Base-by-base conservation (phyloP, 768 basidiomycete genomes). In the Mycena haematopus region DNA sequence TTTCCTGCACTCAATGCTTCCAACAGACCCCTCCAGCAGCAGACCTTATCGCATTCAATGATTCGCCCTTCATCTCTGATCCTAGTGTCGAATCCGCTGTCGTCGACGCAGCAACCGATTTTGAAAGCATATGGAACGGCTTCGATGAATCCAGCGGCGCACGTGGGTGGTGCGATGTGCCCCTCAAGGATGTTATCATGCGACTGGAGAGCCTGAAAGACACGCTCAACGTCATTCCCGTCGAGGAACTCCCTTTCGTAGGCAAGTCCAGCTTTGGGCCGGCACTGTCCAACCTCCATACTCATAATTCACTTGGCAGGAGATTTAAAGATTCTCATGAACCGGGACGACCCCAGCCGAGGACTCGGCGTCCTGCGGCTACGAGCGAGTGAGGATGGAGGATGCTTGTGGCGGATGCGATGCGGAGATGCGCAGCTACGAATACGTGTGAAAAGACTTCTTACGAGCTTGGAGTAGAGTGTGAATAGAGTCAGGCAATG, bases 371-470 rank as follows among this genome's bases (percentile, higher is more conserved):
- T 79, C 14, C 71, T 91, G 33, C 83, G 89, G 35, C 73, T 92
- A 50, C 83, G 80, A 52, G 86, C 85, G 65, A 82, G 82, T 21
- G 87, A 89, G 6, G 91, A 90, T 42, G 86, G 87, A 33, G 83
- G 88, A 29, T 90, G 89, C 69, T 71, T 92, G 49, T 92, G 91
- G 90, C 82, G 86, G 52, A 56, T 91, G 62, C 86, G 88, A 29
- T 84, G 86, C 68, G 77, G 74, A 13, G 81, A 87, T 54, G 69
- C 66, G 17, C 73, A 68, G 17, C 65, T 89, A 63, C 72, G 82
- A 58, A 74, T 65, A 25, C 66, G 75, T 22, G 78, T 90, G 56
- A 84, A 83, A 36, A 33, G 55, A 52, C 46, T 65, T 22, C 54
- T 65, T 56, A 21, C 50, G 50, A 45, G 24, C 19, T 3, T 63